Conservation (phyloP, 192 early-diverging fungal species). For the Phycomyces blakesleeanus region DNA sequence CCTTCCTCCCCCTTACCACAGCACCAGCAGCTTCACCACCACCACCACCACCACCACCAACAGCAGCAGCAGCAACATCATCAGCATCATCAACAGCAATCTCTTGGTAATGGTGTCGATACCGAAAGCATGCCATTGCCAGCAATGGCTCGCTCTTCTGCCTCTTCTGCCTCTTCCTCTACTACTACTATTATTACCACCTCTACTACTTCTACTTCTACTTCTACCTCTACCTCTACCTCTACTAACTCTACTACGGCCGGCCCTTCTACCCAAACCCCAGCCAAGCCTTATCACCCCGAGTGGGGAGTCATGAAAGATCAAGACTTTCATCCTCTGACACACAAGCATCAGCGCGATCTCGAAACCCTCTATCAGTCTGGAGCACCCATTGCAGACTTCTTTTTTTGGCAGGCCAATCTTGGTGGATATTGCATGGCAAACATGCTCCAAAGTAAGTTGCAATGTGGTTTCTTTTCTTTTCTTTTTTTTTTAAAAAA, state of each 20-base stretch:
- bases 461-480: background rate
- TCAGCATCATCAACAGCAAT: no score
- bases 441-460: slow-evolving; percentile 35
- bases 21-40: background rate
- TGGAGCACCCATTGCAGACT: slow-evolving; percentile 16
- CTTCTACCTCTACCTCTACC: background rate
- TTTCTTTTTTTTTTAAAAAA: background rate
- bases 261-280: background rate
- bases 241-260: background rate
- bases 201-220: background rate
- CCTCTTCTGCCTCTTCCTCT: background rate
- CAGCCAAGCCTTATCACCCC: slow-evolving; percentile 21
- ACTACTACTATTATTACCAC: background rate
- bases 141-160: background rate
- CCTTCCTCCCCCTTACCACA: background rate
- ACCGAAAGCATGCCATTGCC: slow-evolving; percentile 1
- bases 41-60: background rate
- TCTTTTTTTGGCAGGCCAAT: slow-evolving; percentile 38
- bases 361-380: slow-evolving; percentile 37
- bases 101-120: background rate
- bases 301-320: slow-evolving; percentile 38
- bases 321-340: slow-evolving; percentile 34
- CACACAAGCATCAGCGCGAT: slow-evolving; percentile 35
- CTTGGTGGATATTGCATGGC: slow-evolving; percentile 38
- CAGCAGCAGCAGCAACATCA: background rate